Percentiles rank a stretch among this genome's conserved stretches.
Evolutionary conservation across 805 yeast genomes (phyloP).

Genomic region (Naumovozyma castellii): DNA sequence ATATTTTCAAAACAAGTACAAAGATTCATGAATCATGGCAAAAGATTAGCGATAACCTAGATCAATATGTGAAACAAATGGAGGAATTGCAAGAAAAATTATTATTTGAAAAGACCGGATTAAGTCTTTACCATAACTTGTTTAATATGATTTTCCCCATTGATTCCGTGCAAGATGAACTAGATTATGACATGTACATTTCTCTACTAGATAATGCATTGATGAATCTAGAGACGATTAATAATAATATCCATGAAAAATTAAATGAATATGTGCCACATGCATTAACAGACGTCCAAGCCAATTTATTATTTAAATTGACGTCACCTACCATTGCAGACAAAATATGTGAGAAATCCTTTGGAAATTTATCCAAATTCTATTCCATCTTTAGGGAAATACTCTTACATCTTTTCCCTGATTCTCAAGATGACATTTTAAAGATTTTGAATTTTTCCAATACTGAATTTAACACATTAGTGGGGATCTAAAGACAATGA

Average conservation of each 20-base stretch:
- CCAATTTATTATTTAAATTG: constrained; percentile 43
- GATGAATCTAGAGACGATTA: constrained; percentile 36
- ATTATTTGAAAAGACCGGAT: constrained; percentile 43
- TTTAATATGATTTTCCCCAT: constrained; percentile 66
- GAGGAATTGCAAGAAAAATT: constrained; percentile 37
- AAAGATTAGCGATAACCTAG: constrained; percentile 29
- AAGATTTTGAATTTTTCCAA: constrained; percentile 22
- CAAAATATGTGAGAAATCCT: constrained; percentile 43
- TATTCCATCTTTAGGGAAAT: constrained; percentile 32
- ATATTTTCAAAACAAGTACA: constrained; percentile 24
- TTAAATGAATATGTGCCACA: constrained; percentile 38
- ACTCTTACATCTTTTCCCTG: constrained; percentile 29
- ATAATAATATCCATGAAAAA: constrained; percentile 38
- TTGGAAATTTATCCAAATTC: constrained; percentile 37
- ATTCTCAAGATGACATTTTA: constrained; percentile 11
- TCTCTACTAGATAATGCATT: constrained; percentile 53
- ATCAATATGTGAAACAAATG: constrained; percentile 26
- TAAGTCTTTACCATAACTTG: constrained; percentile 52
- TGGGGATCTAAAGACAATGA: constrained; percentile 64
- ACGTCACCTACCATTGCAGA: constrained; percentile 56
- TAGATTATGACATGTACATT: constrained; percentile 52
- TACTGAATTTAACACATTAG: constrained; percentile 52
- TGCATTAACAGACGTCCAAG: constrained; percentile 53
- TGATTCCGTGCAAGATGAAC: constrained; percentile 40
- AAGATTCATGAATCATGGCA: constrained; percentile 9